Evolutionary conservation across 371 early-diverging fungal species (phyloP).

Genomic region (Polyrhizophydium stewartii): DNA sequence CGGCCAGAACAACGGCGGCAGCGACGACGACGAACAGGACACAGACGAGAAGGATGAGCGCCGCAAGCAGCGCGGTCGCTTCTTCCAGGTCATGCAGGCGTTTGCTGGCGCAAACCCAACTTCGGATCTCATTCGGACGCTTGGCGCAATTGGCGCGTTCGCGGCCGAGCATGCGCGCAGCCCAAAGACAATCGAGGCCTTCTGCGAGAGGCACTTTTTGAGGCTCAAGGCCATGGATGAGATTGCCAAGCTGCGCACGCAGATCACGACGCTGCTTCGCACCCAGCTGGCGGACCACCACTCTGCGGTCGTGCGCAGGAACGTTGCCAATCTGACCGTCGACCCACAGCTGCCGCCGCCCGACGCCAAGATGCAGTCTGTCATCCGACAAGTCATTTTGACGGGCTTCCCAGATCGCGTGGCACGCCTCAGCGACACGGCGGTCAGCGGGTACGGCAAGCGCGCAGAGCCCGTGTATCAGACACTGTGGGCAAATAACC

Average conservation of each 20-base stretch:
- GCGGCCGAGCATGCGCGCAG: slow-evolving; percentile 53
- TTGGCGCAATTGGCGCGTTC: slow-evolving; percentile 87
- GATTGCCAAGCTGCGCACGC: slow-evolving; percentile 79
- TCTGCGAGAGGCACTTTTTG: slow-evolving; percentile 77
- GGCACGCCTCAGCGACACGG: slow-evolving; percentile 55
- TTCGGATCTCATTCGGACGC: slow-evolving; percentile 78
- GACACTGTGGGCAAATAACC: slow-evolving; percentile 74
- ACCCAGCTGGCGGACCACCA: slow-evolving; percentile 50
- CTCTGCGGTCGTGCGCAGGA: slow-evolving; percentile 29
- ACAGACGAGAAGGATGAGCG: slow-evolving; percentile 13
- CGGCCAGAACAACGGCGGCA: neutral
- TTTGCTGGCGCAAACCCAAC: slow-evolving; percentile 65
- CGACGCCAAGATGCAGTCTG: slow-evolving; percentile 53
- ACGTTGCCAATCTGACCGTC: slow-evolving; percentile 10
- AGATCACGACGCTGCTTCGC: slow-evolving; percentile 76
- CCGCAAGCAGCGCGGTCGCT: slow-evolving; percentile 26
- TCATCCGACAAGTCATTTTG: slow-evolving; percentile 79
- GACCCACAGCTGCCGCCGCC: slow-evolving; percentile 66
- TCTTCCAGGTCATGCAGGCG: slow-evolving; percentile 33
- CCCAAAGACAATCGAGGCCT: slow-evolving; percentile 23
- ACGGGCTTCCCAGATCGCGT: slow-evolving; percentile 90
- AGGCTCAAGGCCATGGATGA: slow-evolving; percentile 92
- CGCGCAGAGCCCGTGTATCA: slow-evolving; percentile 51
- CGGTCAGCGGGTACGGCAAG: slow-evolving; percentile 33
- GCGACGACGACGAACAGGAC: slow-evolving; percentile 22